These are phyloP conservation scores for Pisolithus thermaeus DNA, from an alignment of 1,284 basidiomycete genomes.

Conservation along the genomic window DNA sequence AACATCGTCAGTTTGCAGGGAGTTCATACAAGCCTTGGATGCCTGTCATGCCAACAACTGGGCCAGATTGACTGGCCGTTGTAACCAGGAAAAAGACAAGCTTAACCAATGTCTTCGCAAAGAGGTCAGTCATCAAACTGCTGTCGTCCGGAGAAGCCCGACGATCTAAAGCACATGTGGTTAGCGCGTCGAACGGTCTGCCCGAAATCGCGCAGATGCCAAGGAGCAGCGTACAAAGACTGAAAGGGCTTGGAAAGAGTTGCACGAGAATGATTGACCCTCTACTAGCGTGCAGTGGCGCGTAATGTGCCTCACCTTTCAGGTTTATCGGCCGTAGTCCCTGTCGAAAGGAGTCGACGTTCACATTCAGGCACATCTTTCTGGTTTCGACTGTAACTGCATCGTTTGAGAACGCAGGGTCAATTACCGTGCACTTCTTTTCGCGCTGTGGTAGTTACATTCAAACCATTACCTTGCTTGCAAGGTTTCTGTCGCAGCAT, in stretches of 20 bases:
- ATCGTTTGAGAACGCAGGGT: too few relatives aligned
- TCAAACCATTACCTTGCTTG: too few relatives aligned
- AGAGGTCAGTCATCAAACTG: conserved; percentile 52
- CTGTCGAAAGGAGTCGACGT: too few relatives aligned
- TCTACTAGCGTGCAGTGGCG: too few relatives aligned
- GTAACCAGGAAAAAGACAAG: conserved; percentile 67
- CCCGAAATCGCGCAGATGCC: conserved; percentile 62
- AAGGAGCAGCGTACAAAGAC: conserved; percentile 54
- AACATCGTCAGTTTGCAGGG: conserved; percentile 50
- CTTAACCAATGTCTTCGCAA: conserved; percentile 70
- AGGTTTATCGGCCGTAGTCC: too few relatives aligned
- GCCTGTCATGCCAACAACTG: conserved; percentile 57
- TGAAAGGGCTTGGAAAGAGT: conserved; percentile 56
- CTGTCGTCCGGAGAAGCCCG: not conserved
- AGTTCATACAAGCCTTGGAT: conserved; percentile 69
- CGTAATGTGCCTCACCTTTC: too few relatives aligned
- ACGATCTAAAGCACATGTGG: conserved; percentile 1
- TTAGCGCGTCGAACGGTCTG: conserved; percentile 65
- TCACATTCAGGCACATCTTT: too few relatives aligned
- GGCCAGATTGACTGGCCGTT: conserved; percentile 61
- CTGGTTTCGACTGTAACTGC: too few relatives aligned
- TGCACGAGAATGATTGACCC: conserved; percentile 42
- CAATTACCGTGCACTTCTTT: too few relatives aligned
- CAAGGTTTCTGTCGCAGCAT: too few relatives aligned
- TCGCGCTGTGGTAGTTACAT: too few relatives aligned